phyloP scores from a whole-genome alignment of 2,329 filamentous ascomycete species.

The Cyanodermella asteris region DNA sequence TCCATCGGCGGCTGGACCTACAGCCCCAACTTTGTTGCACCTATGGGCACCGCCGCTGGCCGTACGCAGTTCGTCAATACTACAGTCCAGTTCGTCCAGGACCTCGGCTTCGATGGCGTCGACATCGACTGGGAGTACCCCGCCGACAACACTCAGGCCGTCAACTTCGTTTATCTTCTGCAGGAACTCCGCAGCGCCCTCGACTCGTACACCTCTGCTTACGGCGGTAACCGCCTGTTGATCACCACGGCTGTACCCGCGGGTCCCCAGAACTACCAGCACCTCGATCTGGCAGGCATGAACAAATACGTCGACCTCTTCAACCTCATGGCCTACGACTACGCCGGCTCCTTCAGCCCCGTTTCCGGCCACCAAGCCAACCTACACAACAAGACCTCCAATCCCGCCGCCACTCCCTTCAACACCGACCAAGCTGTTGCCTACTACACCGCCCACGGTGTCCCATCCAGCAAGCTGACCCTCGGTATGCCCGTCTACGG shows the following conservation, averaged over 20 bases:
- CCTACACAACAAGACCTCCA: slow-evolving; percentile 35
- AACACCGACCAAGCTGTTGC: slow-evolving; percentile 49
- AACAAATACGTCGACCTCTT: slow-evolving; percentile 27
- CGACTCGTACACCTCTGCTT: slow-evolving; percentile 4
- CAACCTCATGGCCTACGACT: slow-evolving; percentile 67
- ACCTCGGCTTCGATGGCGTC: slow-evolving; percentile 45
- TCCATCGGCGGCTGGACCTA: slow-evolving; percentile 71
- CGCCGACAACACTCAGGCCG: slow-evolving; percentile 17
- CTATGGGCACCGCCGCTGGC: slow-evolving; percentile 39
- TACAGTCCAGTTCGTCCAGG: slow-evolving; percentile 53
- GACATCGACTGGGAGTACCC: slow-evolving; percentile 25
- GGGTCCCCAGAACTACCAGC: slow-evolving; percentile 20
- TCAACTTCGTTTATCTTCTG: slow-evolving; percentile 21
- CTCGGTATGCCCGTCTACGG: slow-evolving; percentile 87
- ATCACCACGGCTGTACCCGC: slow-evolving; percentile 26
- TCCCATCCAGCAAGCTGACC: slow-evolving; percentile 52
- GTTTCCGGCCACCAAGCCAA: slow-evolving; percentile 62
- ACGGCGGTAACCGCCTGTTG: slow-evolving; percentile 18
- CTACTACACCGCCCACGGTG: slow-evolving; percentile 43
- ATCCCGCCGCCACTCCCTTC: slow-evolving; percentile 52
- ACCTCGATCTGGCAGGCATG: slow-evolving; percentile 22
- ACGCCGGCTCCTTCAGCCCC: slow-evolving; percentile 60
- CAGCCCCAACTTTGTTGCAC: slow-evolving; percentile 52
- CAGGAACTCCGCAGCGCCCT: slow-evolving; percentile 16
- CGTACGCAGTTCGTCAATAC: slow-evolving; percentile 45